Percentiles rank a stretch among this genome's conserved stretches.
phyloP scores from a whole-genome alignment of 2,329 filamentous ascomycete species.

The Cladosporium sp. region DNA sequence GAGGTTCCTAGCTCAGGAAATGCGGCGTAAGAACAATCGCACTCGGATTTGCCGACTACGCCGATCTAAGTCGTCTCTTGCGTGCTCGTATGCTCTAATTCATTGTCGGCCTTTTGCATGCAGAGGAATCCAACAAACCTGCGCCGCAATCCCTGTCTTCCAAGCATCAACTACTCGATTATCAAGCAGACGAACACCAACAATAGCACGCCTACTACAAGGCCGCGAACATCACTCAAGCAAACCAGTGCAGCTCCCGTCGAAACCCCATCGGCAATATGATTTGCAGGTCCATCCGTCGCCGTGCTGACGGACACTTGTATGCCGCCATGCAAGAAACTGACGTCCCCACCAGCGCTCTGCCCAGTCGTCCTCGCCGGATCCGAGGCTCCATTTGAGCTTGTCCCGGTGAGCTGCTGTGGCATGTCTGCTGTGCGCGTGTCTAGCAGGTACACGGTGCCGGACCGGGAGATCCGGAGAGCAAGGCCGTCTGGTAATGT shows the following conservation, averaged over 20 bases:
- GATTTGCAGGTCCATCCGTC: background rate
- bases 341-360: background rate
- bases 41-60: background rate
- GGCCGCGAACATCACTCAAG: background rate
- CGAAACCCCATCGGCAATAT: background rate
- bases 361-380: background rate
- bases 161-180: background rate
- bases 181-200: background rate
- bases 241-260: background rate
- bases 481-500: background rate
- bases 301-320: no score
- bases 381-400: background rate
- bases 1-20: background rate
- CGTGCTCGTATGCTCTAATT: background rate
- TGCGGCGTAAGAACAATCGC: background rate
- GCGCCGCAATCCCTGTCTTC: background rate
- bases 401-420: background rate
- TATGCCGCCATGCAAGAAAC: background rate
- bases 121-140: background rate
- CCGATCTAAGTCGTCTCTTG: background rate
- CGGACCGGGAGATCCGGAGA: background rate
- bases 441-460: background rate
- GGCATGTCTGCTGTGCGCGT: background rate
- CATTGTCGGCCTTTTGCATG: background rate
- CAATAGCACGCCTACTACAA: background rate